Evolutionary conservation across 805 yeast genomes (phyloP).

Genomic region (Brettanomyces anomalus): DNA sequence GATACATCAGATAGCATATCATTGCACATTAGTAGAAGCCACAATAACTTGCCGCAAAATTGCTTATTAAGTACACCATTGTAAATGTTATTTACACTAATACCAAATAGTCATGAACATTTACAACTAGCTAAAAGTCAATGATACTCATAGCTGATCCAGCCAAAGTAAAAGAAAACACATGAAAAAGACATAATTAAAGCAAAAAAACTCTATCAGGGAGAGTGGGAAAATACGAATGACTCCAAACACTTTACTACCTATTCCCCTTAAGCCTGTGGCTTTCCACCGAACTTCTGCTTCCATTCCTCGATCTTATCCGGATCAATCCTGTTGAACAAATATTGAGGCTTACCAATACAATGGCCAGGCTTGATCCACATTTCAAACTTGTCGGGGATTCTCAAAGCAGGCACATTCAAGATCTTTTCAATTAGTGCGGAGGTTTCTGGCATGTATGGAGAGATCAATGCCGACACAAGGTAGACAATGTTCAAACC

Average conservation of each 20-base stretch:
- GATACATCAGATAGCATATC: too few relatives aligned
- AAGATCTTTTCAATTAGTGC: constrained; percentile 65
- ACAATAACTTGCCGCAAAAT: too few relatives aligned
- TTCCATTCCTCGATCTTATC: constrained; percentile 84
- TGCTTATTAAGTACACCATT: too few relatives aligned
- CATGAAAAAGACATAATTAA: not conserved
- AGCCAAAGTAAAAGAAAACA: not conserved
- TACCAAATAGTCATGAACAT: too few relatives aligned
- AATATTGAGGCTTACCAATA: constrained; percentile 83
- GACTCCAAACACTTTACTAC: not conserved
- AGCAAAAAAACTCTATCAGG: not conserved
- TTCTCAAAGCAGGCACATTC: constrained; percentile 71
- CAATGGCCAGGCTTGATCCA: constrained; percentile 73
- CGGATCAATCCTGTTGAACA: constrained; percentile 89
- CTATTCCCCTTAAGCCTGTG: too few relatives aligned
- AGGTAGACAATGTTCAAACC: constrained; percentile 84
- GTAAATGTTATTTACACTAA: too few relatives aligned
- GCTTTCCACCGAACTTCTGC: constrained; percentile 74
- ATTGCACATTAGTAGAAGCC: too few relatives aligned
- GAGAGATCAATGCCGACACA: constrained; percentile 73
- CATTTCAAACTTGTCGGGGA: constrained; percentile 66
- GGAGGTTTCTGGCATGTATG: constrained; percentile 86
- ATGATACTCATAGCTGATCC: not conserved
- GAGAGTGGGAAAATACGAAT: not conserved
- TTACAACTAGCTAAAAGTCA: too few relatives aligned